Conservation (phyloP, 805 yeast genomes). For the Teunomyces barrocoloradensis region DNA sequence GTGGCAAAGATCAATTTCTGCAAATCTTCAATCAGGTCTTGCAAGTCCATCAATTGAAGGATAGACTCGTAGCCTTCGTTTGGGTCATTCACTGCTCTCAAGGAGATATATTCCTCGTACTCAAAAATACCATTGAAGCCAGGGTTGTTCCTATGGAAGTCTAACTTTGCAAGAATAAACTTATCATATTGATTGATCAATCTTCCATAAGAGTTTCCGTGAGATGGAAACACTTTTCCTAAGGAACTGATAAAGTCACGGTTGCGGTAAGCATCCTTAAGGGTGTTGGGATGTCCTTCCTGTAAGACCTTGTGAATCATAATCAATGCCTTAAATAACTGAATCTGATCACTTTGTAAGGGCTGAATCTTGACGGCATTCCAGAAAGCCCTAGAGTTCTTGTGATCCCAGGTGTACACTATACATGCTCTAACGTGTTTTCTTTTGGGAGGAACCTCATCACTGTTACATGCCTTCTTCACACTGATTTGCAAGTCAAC, state of each 20-base stretch:
- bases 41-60: conserved; percentile 78
- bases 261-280: conserved; percentile 77
- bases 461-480: conserved; percentile 81
- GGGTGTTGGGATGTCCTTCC: conserved; percentile 90
- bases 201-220: conserved; percentile 57
- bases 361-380: conserved; percentile 77
- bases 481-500: conserved; percentile 52
- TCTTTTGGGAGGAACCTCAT: conserved; percentile 90
- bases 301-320: conserved; percentile 90
- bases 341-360: conserved; percentile 76
- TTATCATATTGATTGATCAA: conserved; percentile 75
- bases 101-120: conserved; percentile 89
- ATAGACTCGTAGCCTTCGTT: conserved; percentile 93
- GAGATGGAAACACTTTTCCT: conserved; percentile 50
- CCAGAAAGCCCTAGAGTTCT: conserved; percentile 82
- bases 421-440: conserved; percentile 95
- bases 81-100: conserved; percentile 86
- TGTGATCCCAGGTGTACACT: conserved; percentile 95
- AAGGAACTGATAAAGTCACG: conserved; percentile 75
- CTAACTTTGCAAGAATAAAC: conserved; percentile 67
- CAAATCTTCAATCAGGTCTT: conserved; percentile 77
- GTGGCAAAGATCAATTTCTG: conserved; percentile 75
- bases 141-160: conserved; percentile 79
- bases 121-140: conserved; percentile 95
- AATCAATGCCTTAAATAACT: conserved; percentile 80